A percentile compares a stretch with the other conserved stretches of the same genome.
Conservation (phyloP, 805 yeast species). For the Lipomyces japonicus region DNA sequence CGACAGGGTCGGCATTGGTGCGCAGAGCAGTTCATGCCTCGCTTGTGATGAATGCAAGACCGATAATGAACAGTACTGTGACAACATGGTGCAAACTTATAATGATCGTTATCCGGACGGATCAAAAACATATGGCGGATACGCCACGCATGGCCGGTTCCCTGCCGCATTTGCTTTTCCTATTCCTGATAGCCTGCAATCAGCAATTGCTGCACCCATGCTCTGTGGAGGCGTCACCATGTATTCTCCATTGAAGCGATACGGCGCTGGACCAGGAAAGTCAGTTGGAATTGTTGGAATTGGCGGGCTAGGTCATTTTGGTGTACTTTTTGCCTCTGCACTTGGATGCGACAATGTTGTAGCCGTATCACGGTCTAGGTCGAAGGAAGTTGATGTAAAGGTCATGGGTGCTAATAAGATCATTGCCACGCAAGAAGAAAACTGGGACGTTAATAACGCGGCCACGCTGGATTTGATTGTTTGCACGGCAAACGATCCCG, state of each 20-base stretch:
- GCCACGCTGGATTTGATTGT: conserved; percentile 49
- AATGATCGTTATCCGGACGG: conserved; percentile 32
- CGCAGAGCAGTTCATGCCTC: conserved; percentile 57
- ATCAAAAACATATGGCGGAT: conserved; percentile 48
- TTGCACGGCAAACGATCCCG: conserved; percentile 50
- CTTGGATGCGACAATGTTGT: conserved; percentile 56
- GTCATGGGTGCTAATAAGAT: conserved; percentile 54
- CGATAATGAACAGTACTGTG: conserved; percentile 57
- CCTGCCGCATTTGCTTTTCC: conserved; percentile 59
- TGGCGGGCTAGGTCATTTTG: conserved; percentile 65
- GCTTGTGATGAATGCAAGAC: conserved; percentile 56
- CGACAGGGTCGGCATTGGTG: conserved; percentile 77
- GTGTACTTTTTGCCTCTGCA: conserved; percentile 55
- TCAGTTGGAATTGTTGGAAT: conserved; percentile 58
- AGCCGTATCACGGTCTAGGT: conserved; percentile 50
- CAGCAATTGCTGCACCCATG: conserved; percentile 61
- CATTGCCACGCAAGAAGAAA: conserved; percentile 45
- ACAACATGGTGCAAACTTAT: conserved; percentile 50
- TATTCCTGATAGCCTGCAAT: conserved; percentile 52
- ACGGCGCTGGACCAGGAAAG: conserved; percentile 47
- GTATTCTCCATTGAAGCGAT: conserved; percentile 54
- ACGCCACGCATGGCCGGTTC: conserved; percentile 55
- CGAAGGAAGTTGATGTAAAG: conserved; percentile 50
- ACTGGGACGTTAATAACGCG: conserved; percentile 36
- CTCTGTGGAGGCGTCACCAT: conserved; percentile 75